Conservation (phyloP, 2,329 filamentous ascomycete genomes). For the Chrysoporthe deuterocubensis region DNA sequence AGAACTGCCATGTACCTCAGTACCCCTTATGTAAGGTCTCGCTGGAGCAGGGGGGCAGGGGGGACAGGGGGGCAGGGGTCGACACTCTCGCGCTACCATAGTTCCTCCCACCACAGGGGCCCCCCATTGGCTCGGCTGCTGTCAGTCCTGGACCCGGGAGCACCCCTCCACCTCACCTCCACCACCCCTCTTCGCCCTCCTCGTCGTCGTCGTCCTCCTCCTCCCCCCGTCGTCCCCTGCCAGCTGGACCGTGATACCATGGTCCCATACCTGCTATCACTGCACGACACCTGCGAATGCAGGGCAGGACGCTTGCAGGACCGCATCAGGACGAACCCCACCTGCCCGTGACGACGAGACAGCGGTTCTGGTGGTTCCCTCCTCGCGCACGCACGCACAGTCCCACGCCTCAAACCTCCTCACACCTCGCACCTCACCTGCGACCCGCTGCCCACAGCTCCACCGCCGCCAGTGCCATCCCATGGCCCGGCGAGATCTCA, state of each 20-base stretch:
- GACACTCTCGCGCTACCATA: not conserved
- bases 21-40: too few species aligned
- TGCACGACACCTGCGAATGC: not conserved
- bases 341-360: not conserved
- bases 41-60: not conserved
- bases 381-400: conserved; percentile 2
- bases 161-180: too few species aligned
- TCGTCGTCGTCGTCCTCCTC: too few species aligned
- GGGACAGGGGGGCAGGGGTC: not conserved
- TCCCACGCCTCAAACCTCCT: conserved; percentile 4
- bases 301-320: conserved; percentile 3
- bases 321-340: not conserved
- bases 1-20: too few species aligned
- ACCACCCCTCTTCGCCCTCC: too few species aligned
- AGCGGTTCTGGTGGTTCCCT: not conserved
- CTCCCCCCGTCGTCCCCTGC: not conserved
- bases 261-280: not conserved
- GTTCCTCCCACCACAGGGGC: not conserved
- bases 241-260: not conserved
- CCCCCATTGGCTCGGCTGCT: not conserved
- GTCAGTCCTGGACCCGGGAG: not conserved
- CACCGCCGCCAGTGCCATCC: not conserved
- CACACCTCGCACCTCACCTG: not conserved
- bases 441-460: not conserved
- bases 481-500: not conserved